Conservation (phyloP, 129 eudicot species). For the Logfia minima region DNA sequence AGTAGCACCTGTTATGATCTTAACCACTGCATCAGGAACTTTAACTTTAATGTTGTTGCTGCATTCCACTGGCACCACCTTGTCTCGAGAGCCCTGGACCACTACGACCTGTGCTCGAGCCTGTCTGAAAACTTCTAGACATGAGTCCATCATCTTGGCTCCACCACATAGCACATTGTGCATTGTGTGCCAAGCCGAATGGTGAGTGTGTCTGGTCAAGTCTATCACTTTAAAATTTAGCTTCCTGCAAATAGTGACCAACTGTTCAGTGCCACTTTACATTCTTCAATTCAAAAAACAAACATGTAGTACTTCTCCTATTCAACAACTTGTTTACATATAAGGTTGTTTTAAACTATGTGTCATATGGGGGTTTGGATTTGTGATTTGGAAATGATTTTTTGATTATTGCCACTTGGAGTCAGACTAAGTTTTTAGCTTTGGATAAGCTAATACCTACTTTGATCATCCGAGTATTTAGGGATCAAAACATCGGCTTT, state of each 20-base stretch:
- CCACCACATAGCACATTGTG: conserved; percentile 87
- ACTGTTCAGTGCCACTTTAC: not conserved
- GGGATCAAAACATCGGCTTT: too few relatives aligned
- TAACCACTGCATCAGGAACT: conserved; percentile 54
- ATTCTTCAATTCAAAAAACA: too few relatives aligned
- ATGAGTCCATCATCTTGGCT: conserved; percentile 57
- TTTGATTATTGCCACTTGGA: too few relatives aligned
- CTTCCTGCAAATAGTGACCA: conserved; percentile 40
- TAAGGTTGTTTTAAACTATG: too few relatives aligned
- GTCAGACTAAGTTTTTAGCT: too few relatives aligned
- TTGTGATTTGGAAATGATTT: too few relatives aligned
- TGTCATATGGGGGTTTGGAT: too few relatives aligned
- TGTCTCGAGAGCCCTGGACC: conserved; percentile 66
- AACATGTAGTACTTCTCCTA: not conserved
- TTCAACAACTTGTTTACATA: not conserved
- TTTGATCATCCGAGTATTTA: too few relatives aligned
- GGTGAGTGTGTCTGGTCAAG: conserved; percentile 76
- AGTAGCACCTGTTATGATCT: conserved; percentile 48
- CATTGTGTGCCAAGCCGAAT: conserved; percentile 98
- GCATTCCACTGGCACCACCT: conserved; percentile 73
- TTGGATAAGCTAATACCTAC: too few relatives aligned
- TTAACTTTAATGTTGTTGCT: conserved; percentile 59
- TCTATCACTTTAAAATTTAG: conserved; percentile 43
- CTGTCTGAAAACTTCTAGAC: conserved; percentile 46
- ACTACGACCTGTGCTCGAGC: conserved; percentile 37